Percentiles rank a stretch among this genome's conserved stretches.
These are phyloP conservation scores for Ilyonectria sp. DNA, from an alignment of 2,329 filamentous ascomycete species.

Conservation along the genomic window DNA sequence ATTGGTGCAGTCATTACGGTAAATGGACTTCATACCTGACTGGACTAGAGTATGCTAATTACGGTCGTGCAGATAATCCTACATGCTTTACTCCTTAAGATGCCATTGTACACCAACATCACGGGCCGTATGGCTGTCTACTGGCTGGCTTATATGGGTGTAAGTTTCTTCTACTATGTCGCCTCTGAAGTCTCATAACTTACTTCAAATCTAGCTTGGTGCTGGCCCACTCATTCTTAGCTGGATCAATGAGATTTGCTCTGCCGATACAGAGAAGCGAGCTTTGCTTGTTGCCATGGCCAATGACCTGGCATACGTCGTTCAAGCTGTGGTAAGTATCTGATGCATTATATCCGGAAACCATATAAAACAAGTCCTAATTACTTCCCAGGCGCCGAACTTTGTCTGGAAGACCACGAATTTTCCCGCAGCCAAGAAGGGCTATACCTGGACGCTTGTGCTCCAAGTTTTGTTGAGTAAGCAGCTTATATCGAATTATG, in stretches of 20 bases:
- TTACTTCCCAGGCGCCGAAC: too few relatives aligned
- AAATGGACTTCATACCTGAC: neutral
- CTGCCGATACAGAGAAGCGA: slow-evolving; percentile 40
- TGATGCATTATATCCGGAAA: too few relatives aligned
- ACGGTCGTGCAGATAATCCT: slow-evolving; percentile 29
- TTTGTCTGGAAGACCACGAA: too few relatives aligned
- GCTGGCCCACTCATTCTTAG: slow-evolving; percentile 42
- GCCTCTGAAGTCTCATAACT: neutral
- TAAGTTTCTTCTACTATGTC: slow-evolving; percentile 13
- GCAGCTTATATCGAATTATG: too few relatives aligned
- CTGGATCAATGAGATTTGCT: slow-evolving; percentile 45
- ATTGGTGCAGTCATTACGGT: slow-evolving; percentile 34
- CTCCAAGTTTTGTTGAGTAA: too few relatives aligned
- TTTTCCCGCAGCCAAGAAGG: too few relatives aligned
- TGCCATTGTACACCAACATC: slow-evolving; percentile 36
- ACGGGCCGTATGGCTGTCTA: slow-evolving; percentile 34
- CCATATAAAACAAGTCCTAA: too few relatives aligned
- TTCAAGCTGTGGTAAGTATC: slow-evolving; percentile 35
- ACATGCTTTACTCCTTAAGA: slow-evolving; percentile 23
- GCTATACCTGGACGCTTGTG: too few relatives aligned
- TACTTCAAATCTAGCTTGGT: slow-evolving; percentile 19
- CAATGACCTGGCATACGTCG: slow-evolving; percentile 35
- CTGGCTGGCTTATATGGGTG: slow-evolving; percentile 41
- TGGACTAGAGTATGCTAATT: accelerated
- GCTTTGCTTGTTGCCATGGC: slow-evolving; percentile 36